Evolutionary conservation across 2,329 filamentous ascomycete genomes (phyloP).

Genomic region (Penicillium sp.): DNA sequence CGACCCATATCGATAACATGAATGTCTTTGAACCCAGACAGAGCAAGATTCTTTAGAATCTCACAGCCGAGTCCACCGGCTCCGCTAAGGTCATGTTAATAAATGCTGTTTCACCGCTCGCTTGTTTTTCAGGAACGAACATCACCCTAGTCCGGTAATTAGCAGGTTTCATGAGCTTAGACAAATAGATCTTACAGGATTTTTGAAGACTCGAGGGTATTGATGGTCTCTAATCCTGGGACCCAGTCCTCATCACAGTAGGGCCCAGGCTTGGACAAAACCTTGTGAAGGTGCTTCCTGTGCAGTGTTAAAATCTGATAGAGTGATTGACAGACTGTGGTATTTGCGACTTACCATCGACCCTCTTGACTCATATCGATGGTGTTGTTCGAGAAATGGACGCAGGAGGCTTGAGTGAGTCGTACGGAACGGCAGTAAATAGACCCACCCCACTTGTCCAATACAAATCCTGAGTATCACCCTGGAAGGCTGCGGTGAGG

Average conservation of each 20-base stretch:
- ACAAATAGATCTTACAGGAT: constrained; percentile 61
- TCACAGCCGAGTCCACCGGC: constrained; percentile 95
- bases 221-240: constrained; percentile 54
- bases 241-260: constrained; percentile 70
- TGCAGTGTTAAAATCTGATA: constrained; percentile 15
- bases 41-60: constrained; percentile 91
- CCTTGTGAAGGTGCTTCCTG: constrained; percentile 82
- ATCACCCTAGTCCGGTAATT: constrained; percentile 50
- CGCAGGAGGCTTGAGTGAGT: neutral
- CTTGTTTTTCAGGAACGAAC: constrained; percentile 38
- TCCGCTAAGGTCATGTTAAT: constrained; percentile 59
- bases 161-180: constrained; percentile 18
- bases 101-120: neutral
- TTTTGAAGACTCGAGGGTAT: constrained; percentile 68
- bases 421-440: neutral
- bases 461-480: neutral
- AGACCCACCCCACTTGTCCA: neutral
- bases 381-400: constrained; percentile 1
- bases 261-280: constrained; percentile 75
- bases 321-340: neutral
- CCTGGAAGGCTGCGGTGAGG: neutral
- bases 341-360: constrained; percentile 18
- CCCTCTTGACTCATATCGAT: constrained; percentile 6
- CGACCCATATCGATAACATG: constrained; percentile 98
- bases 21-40: constrained; percentile 95